phyloP scores from a whole-genome alignment of 73 alveolate species.

The Tetrahymena elliotti region DNA sequence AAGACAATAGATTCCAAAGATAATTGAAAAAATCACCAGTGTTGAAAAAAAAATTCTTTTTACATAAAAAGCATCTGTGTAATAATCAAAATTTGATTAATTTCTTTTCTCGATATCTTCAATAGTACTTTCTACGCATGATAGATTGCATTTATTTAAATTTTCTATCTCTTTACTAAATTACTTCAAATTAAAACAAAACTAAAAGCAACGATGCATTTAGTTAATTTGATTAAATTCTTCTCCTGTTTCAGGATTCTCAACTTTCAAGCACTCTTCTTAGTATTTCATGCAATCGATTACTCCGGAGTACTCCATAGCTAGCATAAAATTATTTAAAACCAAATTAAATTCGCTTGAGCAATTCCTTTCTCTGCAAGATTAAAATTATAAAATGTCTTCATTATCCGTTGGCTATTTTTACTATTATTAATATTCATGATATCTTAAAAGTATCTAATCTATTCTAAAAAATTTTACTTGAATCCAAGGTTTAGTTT shows the following conservation, averaged over 20 bases:
- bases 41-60: not conserved
- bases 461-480: not conserved
- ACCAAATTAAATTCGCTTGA: not conserved
- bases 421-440: not conserved
- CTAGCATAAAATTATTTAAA: not conserved
- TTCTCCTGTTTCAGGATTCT: not conserved
- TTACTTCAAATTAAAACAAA: not conserved
- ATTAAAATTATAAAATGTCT: not conserved
- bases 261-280: not conserved
- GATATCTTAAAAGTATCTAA: no score
- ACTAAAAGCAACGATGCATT: not conserved
- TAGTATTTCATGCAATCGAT: not conserved
- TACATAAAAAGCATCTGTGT: not conserved
- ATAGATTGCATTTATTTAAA: not conserved
- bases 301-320: not conserved
- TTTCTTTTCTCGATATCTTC: not conserved
- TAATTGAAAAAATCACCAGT: not conserved
- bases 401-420: not conserved
- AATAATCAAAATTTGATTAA: not conserved
- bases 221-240: not conserved
- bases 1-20: not conserved
- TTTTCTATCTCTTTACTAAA: not conserved
- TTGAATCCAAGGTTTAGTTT: no score
- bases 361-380: not conserved
- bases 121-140: not conserved